Percentiles rank a stretch among this genome's conserved stretches.
Evolutionary conservation across 2,329 filamentous ascomycete genomes (phyloP).

Genomic region (Exophiala viscosa): DNA sequence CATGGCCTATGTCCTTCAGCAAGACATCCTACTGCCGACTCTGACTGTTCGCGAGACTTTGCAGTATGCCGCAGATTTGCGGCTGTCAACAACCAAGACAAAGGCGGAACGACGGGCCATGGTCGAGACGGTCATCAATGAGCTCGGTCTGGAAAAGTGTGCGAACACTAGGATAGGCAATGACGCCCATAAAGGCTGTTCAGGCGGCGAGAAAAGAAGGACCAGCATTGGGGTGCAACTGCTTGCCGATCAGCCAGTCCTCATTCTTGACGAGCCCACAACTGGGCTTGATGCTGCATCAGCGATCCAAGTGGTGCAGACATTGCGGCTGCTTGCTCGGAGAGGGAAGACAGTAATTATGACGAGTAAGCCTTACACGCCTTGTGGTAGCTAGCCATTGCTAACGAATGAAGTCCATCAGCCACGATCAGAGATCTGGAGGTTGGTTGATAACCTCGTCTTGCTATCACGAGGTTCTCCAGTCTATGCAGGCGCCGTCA

Average conservation of each 20-base stretch:
- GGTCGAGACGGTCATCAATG: slow-evolving; percentile 72
- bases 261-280: slow-evolving; percentile 77
- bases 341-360: slow-evolving; percentile 63
- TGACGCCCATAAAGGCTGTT: slow-evolving; percentile 68
- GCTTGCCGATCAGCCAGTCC: slow-evolving; percentile 71
- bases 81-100: slow-evolving; percentile 61
- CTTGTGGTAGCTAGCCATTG: slow-evolving; percentile 60
- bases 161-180: slow-evolving; percentile 71
- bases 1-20: slow-evolving; percentile 63
- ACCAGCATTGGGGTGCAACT: slow-evolving; percentile 76
- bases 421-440: slow-evolving; percentile 75
- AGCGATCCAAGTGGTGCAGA: slow-evolving; percentile 69
- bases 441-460: slow-evolving; percentile 68
- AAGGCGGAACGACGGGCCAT: slow-evolving; percentile 57
- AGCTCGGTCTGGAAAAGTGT: slow-evolving; percentile 72
- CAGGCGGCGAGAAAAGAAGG: slow-evolving; percentile 72
- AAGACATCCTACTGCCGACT: slow-evolving; percentile 69
- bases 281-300: slow-evolving; percentile 71
- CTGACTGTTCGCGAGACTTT: slow-evolving; percentile 74
- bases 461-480: slow-evolving; percentile 65
- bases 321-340: slow-evolving; percentile 62
- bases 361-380: slow-evolving; percentile 36
- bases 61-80: slow-evolving; percentile 67
- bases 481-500: slow-evolving; percentile 62
- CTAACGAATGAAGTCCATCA: slow-evolving; percentile 68